These are phyloP conservation scores for Noccaea bulbosa DNA, from an alignment of 345 rosid genomes.

Conservation along the genomic window DNA sequence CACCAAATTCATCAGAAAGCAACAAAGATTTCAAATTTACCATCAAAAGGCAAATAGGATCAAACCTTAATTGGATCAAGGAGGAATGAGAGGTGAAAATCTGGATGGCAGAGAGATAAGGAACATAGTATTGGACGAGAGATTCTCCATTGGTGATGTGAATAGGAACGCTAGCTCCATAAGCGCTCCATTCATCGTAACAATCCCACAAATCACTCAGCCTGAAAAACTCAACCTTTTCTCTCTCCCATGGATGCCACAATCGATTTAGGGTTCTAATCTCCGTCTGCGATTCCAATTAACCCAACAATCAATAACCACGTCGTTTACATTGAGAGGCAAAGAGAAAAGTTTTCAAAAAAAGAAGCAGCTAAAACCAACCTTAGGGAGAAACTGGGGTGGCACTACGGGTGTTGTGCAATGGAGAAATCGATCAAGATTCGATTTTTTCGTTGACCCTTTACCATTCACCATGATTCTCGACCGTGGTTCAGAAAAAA, in stretches of 20 bases:
- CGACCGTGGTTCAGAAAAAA: constrained; percentile 16
- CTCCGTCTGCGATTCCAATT: constrained; percentile 57
- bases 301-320: constrained; percentile 5
- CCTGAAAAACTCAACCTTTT: constrained; percentile 83
- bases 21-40: background rate
- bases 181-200: constrained; percentile 98
- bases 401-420: constrained; percentile 74
- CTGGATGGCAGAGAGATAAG: constrained; percentile 94
- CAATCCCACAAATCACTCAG: constrained; percentile 88
- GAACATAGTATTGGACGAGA: constrained; percentile 90
- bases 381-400: constrained; percentile 88
- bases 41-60: background rate
- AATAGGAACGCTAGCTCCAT: constrained; percentile 97
- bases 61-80: constrained; percentile 65
- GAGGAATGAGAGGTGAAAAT: constrained; percentile 81
- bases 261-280: constrained; percentile 74
- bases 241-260: constrained; percentile 96
- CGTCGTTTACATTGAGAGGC: background rate
- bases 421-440: constrained; percentile 81
- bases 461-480: constrained; percentile 62
- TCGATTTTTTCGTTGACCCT: constrained; percentile 64
- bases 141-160: constrained; percentile 55
- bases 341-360: background rate
- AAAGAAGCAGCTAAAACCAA: constrained; percentile 17
- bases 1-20: constrained; percentile 5